These are phyloP conservation scores for Cercis canadensis DNA, from an alignment of 306 rosid species.

Conservation along the genomic window DNA sequence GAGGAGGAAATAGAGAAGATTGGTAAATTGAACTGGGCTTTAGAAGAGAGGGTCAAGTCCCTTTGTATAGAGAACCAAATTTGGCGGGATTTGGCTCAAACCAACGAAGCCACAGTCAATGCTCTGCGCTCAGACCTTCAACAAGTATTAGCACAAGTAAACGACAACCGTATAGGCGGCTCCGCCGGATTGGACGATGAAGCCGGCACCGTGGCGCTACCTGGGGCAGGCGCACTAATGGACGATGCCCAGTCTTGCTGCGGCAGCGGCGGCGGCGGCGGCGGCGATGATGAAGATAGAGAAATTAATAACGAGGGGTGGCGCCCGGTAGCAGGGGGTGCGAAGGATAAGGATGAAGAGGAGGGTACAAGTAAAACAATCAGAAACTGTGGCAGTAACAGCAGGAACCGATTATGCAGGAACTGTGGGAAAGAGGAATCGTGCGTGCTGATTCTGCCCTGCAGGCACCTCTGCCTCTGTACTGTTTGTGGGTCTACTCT, in stretches of 20 bases:
- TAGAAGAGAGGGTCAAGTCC: conserved; percentile 68
- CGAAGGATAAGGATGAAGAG: conserved; percentile 26
- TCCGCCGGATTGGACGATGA: conserved; percentile 12
- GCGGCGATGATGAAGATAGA: not conserved
- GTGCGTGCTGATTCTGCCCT: conserved; percentile 84
- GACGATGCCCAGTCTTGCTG: conserved; percentile 76
- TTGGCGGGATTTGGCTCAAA: conserved; percentile 89
- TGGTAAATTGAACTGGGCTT: conserved; percentile 75
- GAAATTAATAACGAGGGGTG: conserved; percentile 23
- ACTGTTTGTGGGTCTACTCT: conserved; percentile 73
- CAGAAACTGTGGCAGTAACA: not conserved
- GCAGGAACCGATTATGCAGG: conserved; percentile 56
- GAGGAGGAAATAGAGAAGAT: conserved; percentile 83
- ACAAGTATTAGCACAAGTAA: conserved; percentile 58
- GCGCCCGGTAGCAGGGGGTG: conserved; percentile 41
- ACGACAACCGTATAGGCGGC: conserved; percentile 27
- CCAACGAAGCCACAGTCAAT: conserved; percentile 86
- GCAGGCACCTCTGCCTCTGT: conserved; percentile 91
- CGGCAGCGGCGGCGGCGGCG: conserved; percentile 51
- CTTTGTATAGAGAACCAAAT: conserved; percentile 74
- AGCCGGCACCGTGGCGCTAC: conserved; percentile 16
- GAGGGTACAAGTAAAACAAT: not conserved
- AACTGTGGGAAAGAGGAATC: conserved; percentile 82
- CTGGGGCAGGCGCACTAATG: conserved; percentile 9
- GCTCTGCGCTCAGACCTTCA: conserved; percentile 67